Evolutionary conservation across 1,139 yeast species (phyloP), one percentile per base, ranked within the genome.

Genomic region (Debaryomycetaceae sp.): DNA sequence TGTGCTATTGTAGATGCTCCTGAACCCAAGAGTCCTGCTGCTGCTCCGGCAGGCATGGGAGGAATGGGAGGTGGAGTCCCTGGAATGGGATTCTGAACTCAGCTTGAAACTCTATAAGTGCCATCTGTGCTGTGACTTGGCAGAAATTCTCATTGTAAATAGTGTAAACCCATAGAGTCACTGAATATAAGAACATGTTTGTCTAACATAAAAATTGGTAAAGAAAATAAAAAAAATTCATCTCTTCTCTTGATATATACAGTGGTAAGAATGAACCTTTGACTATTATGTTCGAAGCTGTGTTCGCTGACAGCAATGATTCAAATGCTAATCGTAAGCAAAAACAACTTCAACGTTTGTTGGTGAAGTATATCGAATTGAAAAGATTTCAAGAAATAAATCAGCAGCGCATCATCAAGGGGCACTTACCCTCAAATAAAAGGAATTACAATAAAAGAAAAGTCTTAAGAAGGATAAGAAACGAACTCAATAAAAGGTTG

Each of bases 1-100:
- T 95, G 97, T 72, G 97, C 98, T 54, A 89, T 93, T 64, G 98
- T 91, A 50, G 97, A 91, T 60, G 97, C 95, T 59, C 97, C 97
- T 58, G 91, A 87, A 72, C 95, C 93, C 58, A 80, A 87, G 69
- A 78, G 83, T 56, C 70, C 85, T 53, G 81, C 90, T 53, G 78
- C 87, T 48, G 58, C 72, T 42, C 76, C 81, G 52, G 78, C 83
- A 55, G 78, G 81, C 46, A 78, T 80, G 47, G 80, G 80, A 52
- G 69, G 69, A 43, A 75, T 75, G 45, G 72, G 72, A 76, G 71
- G 70, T 43, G 68, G 68, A 38, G 63, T 63, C 68, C 51, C 54
- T 44, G 51, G 51, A 36, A 48, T 48, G 51, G 49, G 49, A n/a
- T 47, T 45, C 45, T 47, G 38, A 47, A 31, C 34, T 29, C 17